Percentiles rank a stretch among this genome's conserved stretches.
Conservation (phyloP, 2,329 filamentous ascomycete genomes). For the Pyricularia sp. region DNA sequence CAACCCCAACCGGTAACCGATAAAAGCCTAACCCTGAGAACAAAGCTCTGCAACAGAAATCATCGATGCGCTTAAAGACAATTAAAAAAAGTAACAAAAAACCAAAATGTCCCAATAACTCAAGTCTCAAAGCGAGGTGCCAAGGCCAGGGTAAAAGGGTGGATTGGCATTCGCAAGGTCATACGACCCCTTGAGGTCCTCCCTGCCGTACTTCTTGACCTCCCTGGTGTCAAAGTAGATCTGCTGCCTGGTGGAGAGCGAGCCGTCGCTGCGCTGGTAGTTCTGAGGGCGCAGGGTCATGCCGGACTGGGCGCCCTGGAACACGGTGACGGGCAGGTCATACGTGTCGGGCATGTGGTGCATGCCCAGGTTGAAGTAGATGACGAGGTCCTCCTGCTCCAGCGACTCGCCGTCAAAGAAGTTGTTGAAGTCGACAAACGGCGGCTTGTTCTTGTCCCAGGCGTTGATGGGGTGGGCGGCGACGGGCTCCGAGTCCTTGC, state of each 20-base stretch:
- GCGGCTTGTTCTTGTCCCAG: background rate
- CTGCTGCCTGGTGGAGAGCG: background rate
- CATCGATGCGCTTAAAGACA: background rate
- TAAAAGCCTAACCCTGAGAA: background rate
- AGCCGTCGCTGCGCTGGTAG: background rate
- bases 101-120: too few species aligned
- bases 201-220: conserved; percentile 1
- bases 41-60: background rate
- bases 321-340: conserved; percentile 12
- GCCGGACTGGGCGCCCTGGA: conserved; percentile 4
- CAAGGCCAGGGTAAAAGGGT: background rate
- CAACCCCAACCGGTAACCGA: background rate
- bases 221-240: background rate
- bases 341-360: conserved; percentile 4
- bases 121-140: too few species aligned
- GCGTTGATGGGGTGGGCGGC: background rate
- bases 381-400: conserved; percentile 2
- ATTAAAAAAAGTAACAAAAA: background rate
- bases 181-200: conserved; percentile 1
- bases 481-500: conserved; percentile 4
- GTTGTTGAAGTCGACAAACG: conserved; percentile 1
- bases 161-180: background rate
- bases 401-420: conserved; percentile 5
- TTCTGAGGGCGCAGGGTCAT: conserved; percentile 1
- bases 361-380: conserved; percentile 5